Base-by-base conservation (phyloP, 495 filamentous ascomycete genomes). In the Hypoxylon crocopeplum region DNA sequence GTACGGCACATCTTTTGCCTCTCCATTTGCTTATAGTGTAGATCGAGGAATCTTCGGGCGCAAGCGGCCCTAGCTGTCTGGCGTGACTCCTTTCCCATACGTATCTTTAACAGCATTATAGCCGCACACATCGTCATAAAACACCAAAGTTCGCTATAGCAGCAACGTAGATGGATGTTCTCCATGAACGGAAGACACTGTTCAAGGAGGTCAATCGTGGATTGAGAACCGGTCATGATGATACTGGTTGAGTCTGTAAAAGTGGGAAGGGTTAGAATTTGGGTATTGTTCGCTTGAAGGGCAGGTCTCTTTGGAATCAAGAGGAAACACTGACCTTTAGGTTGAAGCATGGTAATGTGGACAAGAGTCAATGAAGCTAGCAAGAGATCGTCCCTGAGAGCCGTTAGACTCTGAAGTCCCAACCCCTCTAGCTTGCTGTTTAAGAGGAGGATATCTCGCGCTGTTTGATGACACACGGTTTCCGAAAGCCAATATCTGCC, bases 381-480 rank as follows among this genome's bases (percentile, higher is more conserved):
- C 15, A 79, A 50, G 8, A 64, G 55, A 47, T 79, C 76, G 45
- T 75, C 72, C 38, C 76, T 69, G 12, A 77, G 48, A 30, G 74
- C 72, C 40, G 72, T 72, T 22, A 77, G 68, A 12, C 72, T 75
- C 17, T 75, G 69, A 25, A 72, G 65, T n/a, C 75, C 74, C 27
- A 68, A 67, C 47, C 76, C 68, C n/a, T 59, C 66, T 17, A 79
- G 62, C 47, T 72, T 72, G 53, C 73, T 70, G 47, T 72, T 68
- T 20, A 79, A 68, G 7, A 77, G 67, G 10, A 77, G 72, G 56
- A 79, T 77, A 55, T 79, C 76, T 22, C 74, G 67, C 10, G 76
- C 71, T 3, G 76, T 73, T 49, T 79, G 77, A 66, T 77, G 77
- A 48, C 75, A 79, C 50, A 77, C 68, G 12, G 76, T 77, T 46